Base-by-base conservation (phyloP, 1,284 basidiomycete genomes). In the Wallemia mellicola region DNA sequence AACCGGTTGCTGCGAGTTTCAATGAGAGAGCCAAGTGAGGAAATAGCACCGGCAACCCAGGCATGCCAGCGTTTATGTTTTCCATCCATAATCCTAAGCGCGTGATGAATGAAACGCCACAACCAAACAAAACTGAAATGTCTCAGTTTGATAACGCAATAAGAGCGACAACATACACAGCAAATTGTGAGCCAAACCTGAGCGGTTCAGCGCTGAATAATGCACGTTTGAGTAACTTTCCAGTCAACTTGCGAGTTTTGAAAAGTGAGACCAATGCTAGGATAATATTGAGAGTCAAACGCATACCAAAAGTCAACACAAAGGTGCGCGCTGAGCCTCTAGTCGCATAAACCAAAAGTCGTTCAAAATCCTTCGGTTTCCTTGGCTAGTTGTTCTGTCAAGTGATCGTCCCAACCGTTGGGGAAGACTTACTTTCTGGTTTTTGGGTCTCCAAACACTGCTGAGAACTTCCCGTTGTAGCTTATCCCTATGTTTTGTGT, bases 391-490 rank as follows among this genome's bases (percentile, higher is more conserved):
- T n/a, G n/a, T n/a, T n/a, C n/a, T n/a, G n/a, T n/a, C n/a, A n/a
- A n/a, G n/a, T n/a, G n/a, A n/a, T n/a, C n/a, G n/a, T n/a, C n/a
- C n/a, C n/a, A 48, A 48, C 5, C 9, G 38, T 48, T 48, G 38
- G 38, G 38, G 38, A 48, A 17, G 38, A 48, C 9, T 48, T 22
- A 48, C 38, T 22, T 48, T 48, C 38, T 48, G 38, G 38, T 48
- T 48, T n/a, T 48, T 48, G n/a, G 38, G 38, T 48, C 38, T 48
- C 38, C 38, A 48, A n/a, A 48, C 38, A n/a, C 38, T 48, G n/a
- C 38, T 48, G 38, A 48, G 38, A 22, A 48, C 38, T 7, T 22
- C 5, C 3, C 38, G 9, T n/a, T 48, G 38, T 48, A 48, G 38
- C 5, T 7, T 3, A 48, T 48, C n/a, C 9, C 38, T 7, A n/a